Base-by-base conservation (phyloP, 2,329 filamentous ascomycete species). In the Verticillium zaregamsianum region DNA sequence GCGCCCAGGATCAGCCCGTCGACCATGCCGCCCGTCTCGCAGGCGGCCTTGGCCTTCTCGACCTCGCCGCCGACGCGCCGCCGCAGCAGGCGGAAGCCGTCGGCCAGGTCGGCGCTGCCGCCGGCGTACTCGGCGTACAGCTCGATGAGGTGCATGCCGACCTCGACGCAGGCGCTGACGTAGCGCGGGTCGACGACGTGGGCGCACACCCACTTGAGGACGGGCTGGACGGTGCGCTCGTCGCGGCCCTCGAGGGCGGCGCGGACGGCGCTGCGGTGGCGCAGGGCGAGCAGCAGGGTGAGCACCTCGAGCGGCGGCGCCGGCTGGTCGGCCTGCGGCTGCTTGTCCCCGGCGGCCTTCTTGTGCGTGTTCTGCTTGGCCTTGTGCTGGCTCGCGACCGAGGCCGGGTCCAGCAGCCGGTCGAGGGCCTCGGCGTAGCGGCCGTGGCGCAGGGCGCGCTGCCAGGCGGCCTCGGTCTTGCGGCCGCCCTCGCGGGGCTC, bases 11-110 rank as follows among this genome's bases (percentile, higher is more conserved):
- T 86, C 66, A 87, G 66, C 57, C 78, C 90, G 68, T 94, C 91
- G 66, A 98, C 77, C 93, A 98, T 97, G 2, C 94, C 95, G 67
- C 85, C 85, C 12, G 92, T 93, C 76, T 90, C 87, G 68, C 86
- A 89, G 2, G 94, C 93, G 71, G 90, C 83, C 76, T 97, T 91
- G 25, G 92, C 91, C 70, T 90, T 87, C 74, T 96, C 92, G 12
- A 93, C 90, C 74, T 95, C 91, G 49, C 85, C 79, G 65, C 86
- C 84, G 23, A 98, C 94, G 45, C 88, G 82, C 55, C 83, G 79
- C 71, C 90, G 87, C 65, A 97, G 79, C 57, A 81, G 81, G 68
- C 86, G 82, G 69, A 98, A 87, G 57, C 88, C 82, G 58, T 82
- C 81, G 64, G 91, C 88, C 61, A 98, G 84, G 72, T 91, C 87